phyloP scores from a whole-genome alignment of 345 rosid species.

The Salix exigua region DNA sequence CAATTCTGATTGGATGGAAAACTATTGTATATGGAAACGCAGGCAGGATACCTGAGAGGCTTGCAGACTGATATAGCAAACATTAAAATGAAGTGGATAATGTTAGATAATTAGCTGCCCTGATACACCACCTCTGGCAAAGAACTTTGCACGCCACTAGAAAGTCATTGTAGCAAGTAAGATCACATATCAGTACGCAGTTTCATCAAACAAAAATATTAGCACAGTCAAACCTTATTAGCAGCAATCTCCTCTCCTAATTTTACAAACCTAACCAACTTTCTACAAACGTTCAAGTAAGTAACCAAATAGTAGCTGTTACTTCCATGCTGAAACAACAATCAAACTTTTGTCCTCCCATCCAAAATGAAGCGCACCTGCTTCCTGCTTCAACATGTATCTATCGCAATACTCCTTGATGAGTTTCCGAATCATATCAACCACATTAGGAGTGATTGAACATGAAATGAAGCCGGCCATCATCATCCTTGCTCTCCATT shows the following conservation, averaged over 20 bases:
- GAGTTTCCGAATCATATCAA: constrained; percentile 42
- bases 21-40: too few species aligned
- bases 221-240: constrained; percentile 8
- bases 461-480: constrained; percentile 85
- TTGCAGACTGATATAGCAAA: background rate
- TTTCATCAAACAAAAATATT: constrained; percentile 21
- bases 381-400: constrained; percentile 59
- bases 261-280: background rate
- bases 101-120: constrained; percentile 7
- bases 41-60: background rate
- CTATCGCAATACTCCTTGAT: constrained; percentile 55
- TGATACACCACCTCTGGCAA: constrained; percentile 1
- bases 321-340: constrained; percentile 91
- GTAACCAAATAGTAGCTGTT: constrained; percentile 1
- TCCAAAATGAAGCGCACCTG: constrained; percentile 68
- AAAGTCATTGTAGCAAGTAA: constrained; percentile 1
- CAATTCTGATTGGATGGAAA: too few species aligned
- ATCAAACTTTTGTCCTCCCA: constrained; percentile 89
- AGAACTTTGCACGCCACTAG: background rate
- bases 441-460: constrained; percentile 55
- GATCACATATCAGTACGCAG: constrained; percentile 14
- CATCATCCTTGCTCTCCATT: constrained; percentile 93
- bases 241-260: too few species aligned
- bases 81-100: background rate
- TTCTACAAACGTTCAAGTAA: background rate